phyloP scores from a whole-genome alignment of 2,329 filamentous ascomycete genomes.

The Pseudogymnoascus verrucosus region DNA sequence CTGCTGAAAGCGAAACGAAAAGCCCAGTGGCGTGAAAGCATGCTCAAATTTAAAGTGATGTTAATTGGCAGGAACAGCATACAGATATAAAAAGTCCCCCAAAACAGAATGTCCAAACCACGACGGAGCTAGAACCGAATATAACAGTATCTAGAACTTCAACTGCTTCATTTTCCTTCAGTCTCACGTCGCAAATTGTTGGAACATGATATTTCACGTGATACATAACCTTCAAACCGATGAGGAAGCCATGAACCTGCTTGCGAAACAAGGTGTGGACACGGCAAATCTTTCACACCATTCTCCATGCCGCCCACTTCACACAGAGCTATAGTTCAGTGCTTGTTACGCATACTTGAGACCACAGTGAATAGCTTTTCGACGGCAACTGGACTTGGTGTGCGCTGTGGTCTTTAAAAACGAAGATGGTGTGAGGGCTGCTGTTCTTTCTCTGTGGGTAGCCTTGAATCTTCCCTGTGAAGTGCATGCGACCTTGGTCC shows the following conservation, averaged over 20 bases:
- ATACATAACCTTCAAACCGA: background rate
- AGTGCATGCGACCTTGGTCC: background rate
- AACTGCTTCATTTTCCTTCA: no score
- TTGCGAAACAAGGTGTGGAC: background rate
- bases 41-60: no score
- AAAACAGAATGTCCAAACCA: no score
- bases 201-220: background rate
- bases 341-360: background rate
- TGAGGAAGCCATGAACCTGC: background rate
- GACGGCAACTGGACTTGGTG: background rate
- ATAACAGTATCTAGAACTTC: no score
- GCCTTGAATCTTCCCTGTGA: background rate
- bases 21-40: no score
- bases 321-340: background rate
- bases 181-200: no score
- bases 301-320: background rate
- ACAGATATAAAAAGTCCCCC: no score
- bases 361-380: background rate
- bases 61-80: no score
- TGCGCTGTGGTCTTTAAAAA: no score
- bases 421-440: background rate
- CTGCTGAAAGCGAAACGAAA: no score
- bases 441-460: background rate
- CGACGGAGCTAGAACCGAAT: no score
- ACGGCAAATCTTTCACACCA: background rate